phyloP scores from a whole-genome alignment of 768 basidiomycete genomes.

The Sutorius australiensis region DNA sequence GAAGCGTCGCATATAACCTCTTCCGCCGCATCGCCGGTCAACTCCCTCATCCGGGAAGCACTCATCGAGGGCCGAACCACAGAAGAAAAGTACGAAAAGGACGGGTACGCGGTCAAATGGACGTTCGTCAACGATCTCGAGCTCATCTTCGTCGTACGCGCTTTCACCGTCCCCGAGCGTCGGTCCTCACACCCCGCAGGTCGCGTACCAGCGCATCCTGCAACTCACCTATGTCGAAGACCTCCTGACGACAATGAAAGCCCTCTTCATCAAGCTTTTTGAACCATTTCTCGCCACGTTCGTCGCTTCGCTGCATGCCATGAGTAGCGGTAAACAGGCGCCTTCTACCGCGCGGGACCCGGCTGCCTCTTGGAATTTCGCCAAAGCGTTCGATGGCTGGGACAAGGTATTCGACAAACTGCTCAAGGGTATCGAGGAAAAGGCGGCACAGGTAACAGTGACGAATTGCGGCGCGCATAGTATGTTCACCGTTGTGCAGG shows the following conservation, averaged over 20 bases:
- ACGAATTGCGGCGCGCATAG: background rate
- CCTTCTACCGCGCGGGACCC: constrained; percentile 34
- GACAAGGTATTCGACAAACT: constrained; percentile 76
- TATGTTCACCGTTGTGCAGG: constrained; percentile 38
- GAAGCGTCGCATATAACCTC: constrained; percentile 66
- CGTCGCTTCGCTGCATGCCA: constrained; percentile 74
- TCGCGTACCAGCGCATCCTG: constrained; percentile 94
- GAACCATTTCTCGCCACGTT: constrained; percentile 80
- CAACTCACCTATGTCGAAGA: constrained; percentile 93
- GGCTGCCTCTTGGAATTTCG: constrained; percentile 60
- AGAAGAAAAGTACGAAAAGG: constrained; percentile 86
- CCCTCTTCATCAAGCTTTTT: constrained; percentile 83
- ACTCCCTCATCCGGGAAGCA: constrained; percentile 84
- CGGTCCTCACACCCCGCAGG: constrained; percentile 42
- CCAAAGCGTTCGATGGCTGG: constrained; percentile 72
- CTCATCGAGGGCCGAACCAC: constrained; percentile 85
- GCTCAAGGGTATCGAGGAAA: constrained; percentile 68
- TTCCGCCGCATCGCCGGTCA: constrained; percentile 77
- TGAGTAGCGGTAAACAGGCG: constrained; percentile 41
- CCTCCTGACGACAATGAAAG: constrained; percentile 73
- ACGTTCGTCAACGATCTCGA: constrained; percentile 93
- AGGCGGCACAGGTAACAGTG: constrained; percentile 60
- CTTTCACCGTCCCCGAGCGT: background rate
- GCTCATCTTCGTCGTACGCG: constrained; percentile 89
- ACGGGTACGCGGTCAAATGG: constrained; percentile 94